Conservation (phyloP, 2,329 filamentous ascomycete species). For the Trichocomaceae sp. region DNA sequence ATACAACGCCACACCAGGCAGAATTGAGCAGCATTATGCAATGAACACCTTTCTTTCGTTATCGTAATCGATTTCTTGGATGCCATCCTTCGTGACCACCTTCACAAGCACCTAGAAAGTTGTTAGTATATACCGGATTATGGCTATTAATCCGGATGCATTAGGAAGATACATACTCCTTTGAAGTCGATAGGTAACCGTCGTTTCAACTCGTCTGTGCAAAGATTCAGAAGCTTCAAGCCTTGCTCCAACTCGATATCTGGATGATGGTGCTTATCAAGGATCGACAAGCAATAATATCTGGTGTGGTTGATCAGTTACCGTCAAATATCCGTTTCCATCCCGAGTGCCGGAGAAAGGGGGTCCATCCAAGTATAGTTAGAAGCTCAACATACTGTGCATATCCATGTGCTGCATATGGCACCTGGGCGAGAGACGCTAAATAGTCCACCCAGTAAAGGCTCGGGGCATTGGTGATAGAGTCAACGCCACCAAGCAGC, state of each 20-base stretch:
- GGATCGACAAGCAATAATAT: slow-evolving; percentile 95
- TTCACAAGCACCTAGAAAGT: slow-evolving; percentile 59
- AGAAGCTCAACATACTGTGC: slow-evolving; percentile 64
- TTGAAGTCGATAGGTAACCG: slow-evolving; percentile 98
- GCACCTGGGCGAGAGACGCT: slow-evolving; percentile 76
- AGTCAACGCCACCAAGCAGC: slow-evolving; percentile 86
- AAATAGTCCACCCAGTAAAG: slow-evolving; percentile 98
- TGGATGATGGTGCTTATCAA: slow-evolving; percentile 98
- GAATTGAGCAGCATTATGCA: slow-evolving; percentile 33
- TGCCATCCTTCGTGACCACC: slow-evolving; percentile 89
- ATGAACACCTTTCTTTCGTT: slow-evolving; percentile 58
- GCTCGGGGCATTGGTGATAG: slow-evolving; percentile 81
- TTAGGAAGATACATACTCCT: slow-evolving; percentile 55
- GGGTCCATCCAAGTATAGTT: background rate
- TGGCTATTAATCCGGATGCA: background rate
- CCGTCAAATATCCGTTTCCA: slow-evolving; percentile 15
- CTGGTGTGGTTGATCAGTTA: slow-evolving; percentile 36
- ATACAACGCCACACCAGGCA: slow-evolving; percentile 26
- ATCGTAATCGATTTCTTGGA: slow-evolving; percentile 76
- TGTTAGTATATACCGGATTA: background rate
- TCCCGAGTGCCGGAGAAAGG: background rate
- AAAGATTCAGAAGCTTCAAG: slow-evolving; percentile 87
- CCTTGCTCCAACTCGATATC: slow-evolving; percentile 85
- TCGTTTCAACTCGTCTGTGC: slow-evolving; percentile 93
- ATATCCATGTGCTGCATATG: slow-evolving; percentile 96